Base-by-base conservation (phyloP, 768 basidiomycete genomes). In the Naganishia randhawae region DNA sequence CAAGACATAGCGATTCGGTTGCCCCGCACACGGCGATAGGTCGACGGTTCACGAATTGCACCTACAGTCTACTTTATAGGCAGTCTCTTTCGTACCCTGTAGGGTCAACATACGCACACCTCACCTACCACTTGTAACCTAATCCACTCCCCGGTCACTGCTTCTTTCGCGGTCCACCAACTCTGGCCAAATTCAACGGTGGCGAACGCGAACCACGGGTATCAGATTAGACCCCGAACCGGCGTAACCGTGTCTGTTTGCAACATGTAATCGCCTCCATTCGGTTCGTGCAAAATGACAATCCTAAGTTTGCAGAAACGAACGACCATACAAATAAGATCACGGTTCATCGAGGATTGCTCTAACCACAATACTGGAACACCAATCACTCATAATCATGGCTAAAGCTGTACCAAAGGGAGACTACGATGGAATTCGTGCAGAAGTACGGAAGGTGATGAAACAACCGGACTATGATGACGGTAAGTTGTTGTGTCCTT, bases 401-500 rank as follows among this genome's bases (percentile, higher is more conserved):
- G 66, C 66, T 17, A 67, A 55, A 50, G 35, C 66, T 29, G 54
- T 67, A 7, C 29, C 53, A 25, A 67, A 67, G 48, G 66, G 66
- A 14, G 67, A 68, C 39, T 68, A 62, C 39, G 67, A 68, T 33
- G 78, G 73, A 25, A 72, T 80, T 65, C 64, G 73, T 35, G 71
- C 72, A 37, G 73, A 79, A 66, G 73, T 80, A 45, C 71, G 69
- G 37, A 74, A 77, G 62, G 71, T 77, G 9, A 42, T 80, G 45
- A 76, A 78, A 52, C 78, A 78, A 67, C 77, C 77, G 2, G 77
- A 74, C 19, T 80, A 78, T 63, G 77, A 78, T 72, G 78, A 79
- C 72, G 79, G 69, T 48, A 31, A 62, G 55, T 52, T 29, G 2
- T 51, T 14, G 10, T 19, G 17, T 1, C 10, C 6, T 17, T 37